Percentiles rank a stretch among this genome's conserved stretches.
Conservation (phyloP, 257 asterid species). For the Solanum chmielewskii region DNA sequence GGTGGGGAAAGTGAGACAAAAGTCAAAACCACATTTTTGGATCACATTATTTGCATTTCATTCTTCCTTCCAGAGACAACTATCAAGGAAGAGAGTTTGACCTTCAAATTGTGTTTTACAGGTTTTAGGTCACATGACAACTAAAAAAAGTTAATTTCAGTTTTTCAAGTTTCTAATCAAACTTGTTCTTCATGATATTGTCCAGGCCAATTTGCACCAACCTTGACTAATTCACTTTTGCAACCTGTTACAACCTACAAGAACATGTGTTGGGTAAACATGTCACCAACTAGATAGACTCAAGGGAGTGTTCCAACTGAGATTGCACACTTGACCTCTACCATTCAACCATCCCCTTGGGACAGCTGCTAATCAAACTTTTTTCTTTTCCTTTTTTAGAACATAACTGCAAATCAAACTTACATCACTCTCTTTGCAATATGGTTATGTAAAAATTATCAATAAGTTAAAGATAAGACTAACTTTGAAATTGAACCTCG, state of each 20-base stretch:
- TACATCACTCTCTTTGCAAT: neutral
- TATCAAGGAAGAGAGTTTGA: neutral
- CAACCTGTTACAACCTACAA: neutral
- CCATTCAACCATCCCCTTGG: neutral
- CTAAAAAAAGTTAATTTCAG: neutral
- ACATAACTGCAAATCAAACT: neutral
- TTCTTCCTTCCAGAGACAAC: neutral
- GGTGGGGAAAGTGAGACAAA: neutral
- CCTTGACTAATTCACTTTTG: neutral
- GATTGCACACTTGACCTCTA: neutral
- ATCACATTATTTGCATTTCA: neutral
- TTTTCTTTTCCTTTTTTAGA: neutral
- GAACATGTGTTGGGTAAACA: neutral
- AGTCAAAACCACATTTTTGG: neutral
- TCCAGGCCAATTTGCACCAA: neutral
- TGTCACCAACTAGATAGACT: neutral
- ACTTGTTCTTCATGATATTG: neutral
- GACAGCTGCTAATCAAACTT: neutral
- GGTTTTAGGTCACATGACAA: neutral
- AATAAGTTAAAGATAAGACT: neutral
- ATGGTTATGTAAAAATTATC: neutral
- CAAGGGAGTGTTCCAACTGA: neutral
- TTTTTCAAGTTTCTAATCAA: neutral
- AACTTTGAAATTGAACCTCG: neutral
- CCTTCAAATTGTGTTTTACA: neutral